phyloP scores from a whole-genome alignment of 2,329 filamentous ascomycete species.

The Colletotrichum filicis region DNA sequence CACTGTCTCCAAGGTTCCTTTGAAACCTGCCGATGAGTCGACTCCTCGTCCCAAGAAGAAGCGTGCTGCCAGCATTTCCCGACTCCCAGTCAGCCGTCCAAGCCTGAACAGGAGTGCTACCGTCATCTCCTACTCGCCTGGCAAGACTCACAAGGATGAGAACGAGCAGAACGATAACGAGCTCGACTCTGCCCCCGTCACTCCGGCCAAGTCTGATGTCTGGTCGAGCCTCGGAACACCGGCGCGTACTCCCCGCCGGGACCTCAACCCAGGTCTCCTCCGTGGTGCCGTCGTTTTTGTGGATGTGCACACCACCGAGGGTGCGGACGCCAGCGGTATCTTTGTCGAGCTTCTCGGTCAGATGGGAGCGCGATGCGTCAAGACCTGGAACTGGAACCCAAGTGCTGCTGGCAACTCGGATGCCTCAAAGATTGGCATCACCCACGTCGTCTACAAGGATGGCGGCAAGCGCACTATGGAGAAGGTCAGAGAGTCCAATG shows the following conservation, averaged over 20 bases:
- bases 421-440: constrained; percentile 75
- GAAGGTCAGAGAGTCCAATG: constrained; percentile 78
- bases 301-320: constrained; percentile 85
- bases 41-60: constrained; percentile 60
- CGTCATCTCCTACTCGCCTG: constrained; percentile 66
- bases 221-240: constrained; percentile 69
- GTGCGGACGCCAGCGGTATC: constrained; percentile 82
- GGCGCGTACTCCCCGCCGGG: constrained; percentile 64
- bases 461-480: constrained; percentile 83
- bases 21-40: constrained; percentile 74
- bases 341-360: constrained; percentile 83
- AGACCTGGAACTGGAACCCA: constrained; percentile 80
- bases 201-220: constrained; percentile 59
- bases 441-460: constrained; percentile 92
- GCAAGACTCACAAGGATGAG: constrained; percentile 51
- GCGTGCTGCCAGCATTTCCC: constrained; percentile 62
- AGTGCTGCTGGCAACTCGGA: constrained; percentile 46
- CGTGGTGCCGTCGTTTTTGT: constrained; percentile 82
- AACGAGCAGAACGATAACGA: constrained; percentile 40
- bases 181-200: constrained; percentile 49
- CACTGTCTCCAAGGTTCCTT: constrained; percentile 81
- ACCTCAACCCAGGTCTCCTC: constrained; percentile 66
- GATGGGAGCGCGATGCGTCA: constrained; percentile 85
- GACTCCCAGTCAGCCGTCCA: constrained; percentile 56
- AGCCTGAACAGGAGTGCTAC: constrained; percentile 59